Percentiles rank a stretch among this genome's conserved stretches.
Evolutionary conservation across 1,139 yeast species (phyloP).

Genomic region (Groenewaldozyma sp.): DNA sequence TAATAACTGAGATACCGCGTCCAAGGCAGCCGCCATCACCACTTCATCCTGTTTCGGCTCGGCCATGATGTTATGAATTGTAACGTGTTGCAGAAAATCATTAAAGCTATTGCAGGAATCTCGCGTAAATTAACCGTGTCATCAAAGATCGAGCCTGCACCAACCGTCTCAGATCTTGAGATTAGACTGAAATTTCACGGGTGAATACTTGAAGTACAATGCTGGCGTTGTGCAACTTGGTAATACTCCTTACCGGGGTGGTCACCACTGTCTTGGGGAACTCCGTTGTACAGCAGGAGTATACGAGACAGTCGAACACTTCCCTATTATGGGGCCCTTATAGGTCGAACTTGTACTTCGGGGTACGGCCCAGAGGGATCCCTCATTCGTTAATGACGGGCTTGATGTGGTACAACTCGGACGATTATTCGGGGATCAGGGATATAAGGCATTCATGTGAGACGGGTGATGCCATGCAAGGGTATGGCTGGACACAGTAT

Average conservation of each 20-base stretch:
- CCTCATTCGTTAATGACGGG: conserved; percentile 78
- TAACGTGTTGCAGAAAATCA: too few relatives aligned
- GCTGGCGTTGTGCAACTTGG: not conserved
- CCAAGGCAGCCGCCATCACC: too few relatives aligned
- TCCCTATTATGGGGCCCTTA: conserved; percentile 87
- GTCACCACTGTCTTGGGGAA: not conserved
- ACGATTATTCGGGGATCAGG: conserved; percentile 47
- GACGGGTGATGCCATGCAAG: conserved; percentile 58
- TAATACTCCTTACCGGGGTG: not conserved
- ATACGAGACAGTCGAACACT: conserved; percentile 30
- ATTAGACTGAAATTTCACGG: too few relatives aligned
- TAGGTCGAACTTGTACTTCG: conserved; percentile 77
- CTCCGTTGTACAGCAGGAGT: conserved; percentile 18
- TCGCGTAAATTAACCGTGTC: too few relatives aligned
- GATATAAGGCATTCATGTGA: conserved; percentile 73
- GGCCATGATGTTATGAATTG: too few relatives aligned
- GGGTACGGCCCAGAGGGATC: conserved; percentile 56
- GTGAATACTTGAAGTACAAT: too few relatives aligned
- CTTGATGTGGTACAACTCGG: conserved; percentile 78
- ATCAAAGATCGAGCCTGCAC: too few relatives aligned
- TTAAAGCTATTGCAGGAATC: too few relatives aligned
- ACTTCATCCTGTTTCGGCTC: too few relatives aligned
- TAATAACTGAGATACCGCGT: conserved; percentile 24
- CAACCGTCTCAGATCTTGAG: not conserved
- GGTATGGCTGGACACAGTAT: conserved; percentile 78